These are phyloP conservation scores for Botrytis elliptica DNA, from an alignment of 2,329 filamentous ascomycete genomes.

Conservation along the genomic window DNA sequence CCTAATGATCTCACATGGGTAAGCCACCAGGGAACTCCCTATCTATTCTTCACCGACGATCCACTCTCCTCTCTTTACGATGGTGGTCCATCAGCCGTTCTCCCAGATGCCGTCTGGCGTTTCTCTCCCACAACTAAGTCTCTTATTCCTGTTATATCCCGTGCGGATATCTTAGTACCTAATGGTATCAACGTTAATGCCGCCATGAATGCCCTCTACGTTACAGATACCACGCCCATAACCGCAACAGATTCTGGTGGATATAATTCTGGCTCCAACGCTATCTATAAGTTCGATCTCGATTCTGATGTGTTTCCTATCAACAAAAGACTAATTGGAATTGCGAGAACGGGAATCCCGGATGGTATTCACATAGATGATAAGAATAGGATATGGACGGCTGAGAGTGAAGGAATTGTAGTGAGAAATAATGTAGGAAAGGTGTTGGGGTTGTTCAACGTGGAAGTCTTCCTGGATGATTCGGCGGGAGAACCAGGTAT, in stretches of 20 bases:
- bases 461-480: neutral
- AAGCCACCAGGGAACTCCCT: neutral
- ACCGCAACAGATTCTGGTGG: neutral
- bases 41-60: slow-evolving; percentile 3
- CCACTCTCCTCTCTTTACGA: neutral
- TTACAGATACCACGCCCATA: slow-evolving; percentile 3
- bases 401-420: slow-evolving; percentile 8
- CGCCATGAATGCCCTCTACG: neutral
- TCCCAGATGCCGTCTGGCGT: slow-evolving; percentile 16
- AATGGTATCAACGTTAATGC: slow-evolving; percentile 2
- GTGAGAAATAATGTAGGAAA: neutral
- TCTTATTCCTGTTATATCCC: slow-evolving; percentile 9
- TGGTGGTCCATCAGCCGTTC: neutral
- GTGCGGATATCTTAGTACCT: slow-evolving; percentile 2
- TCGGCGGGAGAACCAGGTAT: neutral
- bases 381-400: slow-evolving; percentile 9
- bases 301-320: neutral
- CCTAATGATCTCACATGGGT: slow-evolving; percentile 9
- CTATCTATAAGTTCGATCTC: slow-evolving; percentile 12
- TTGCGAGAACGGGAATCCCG: slow-evolving; percentile 2
- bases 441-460: slow-evolving; percentile 13
- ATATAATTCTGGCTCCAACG: neutral
- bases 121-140: neutral
- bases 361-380: slow-evolving; percentile 20
- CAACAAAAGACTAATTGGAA: slow-evolving; percentile 6